Percentiles rank a stretch among this genome's conserved stretches.
Conservation (phyloP, 1,284 basidiomycete genomes). For the Leccinum pallidistipes region DNA sequence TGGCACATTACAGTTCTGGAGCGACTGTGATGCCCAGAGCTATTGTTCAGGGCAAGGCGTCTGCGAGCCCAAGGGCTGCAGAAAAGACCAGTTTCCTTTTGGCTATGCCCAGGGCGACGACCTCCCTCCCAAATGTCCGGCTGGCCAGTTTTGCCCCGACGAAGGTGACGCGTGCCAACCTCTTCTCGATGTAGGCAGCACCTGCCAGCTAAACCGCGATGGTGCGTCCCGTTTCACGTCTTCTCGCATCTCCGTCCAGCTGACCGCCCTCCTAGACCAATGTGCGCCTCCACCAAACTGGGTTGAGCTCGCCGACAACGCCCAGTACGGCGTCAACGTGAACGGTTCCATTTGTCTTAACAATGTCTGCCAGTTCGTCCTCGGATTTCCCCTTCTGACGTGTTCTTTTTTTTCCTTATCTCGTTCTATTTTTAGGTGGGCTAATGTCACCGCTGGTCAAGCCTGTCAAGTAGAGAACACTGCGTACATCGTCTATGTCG, state of each 20-base stretch:
- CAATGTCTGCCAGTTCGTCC: conserved; percentile 71
- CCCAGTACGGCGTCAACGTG: conserved; percentile 63
- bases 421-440: conserved; percentile 51
- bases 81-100: conserved; percentile 76
- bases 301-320: conserved; percentile 56
- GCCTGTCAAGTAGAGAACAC: conserved; percentile 78
- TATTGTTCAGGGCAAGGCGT: conserved; percentile 60
- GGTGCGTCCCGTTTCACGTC: conserved; percentile 46
- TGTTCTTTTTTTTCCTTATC: neutral
- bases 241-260: neutral
- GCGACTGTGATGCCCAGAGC: conserved; percentile 70
- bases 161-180: conserved; percentile 73
- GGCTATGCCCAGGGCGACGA: conserved; percentile 49
- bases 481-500: conserved; percentile 68
- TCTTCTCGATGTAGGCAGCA: conserved; percentile 57
- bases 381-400: neutral
- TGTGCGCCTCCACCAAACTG: conserved; percentile 69
- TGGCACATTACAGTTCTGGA: conserved; percentile 75
- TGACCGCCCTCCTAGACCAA: conserved; percentile 54
- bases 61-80: conserved; percentile 69
- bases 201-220: conserved; percentile 86
- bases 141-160: conserved; percentile 79
- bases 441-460: conserved; percentile 66
- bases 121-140: conserved; percentile 62
- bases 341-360: conserved; percentile 85